phyloP scores from a whole-genome alignment of 805 yeast species.

The Priceomyces fermenticarens region DNA sequence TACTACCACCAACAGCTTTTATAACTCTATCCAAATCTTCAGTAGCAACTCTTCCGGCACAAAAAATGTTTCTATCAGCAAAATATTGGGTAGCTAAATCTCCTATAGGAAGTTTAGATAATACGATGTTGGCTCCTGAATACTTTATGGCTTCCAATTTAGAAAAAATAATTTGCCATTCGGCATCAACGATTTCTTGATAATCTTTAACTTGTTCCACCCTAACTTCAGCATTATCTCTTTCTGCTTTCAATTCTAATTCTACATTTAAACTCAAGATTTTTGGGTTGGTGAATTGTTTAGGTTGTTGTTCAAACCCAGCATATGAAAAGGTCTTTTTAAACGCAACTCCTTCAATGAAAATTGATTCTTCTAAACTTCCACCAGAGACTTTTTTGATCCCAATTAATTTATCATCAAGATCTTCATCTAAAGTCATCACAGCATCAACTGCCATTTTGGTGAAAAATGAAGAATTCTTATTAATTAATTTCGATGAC shows the following conservation, averaged over 20 bases:
- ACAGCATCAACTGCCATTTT: slow-evolving; percentile 98
- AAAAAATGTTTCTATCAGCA: slow-evolving; percentile 93
- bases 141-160: slow-evolving; percentile 79
- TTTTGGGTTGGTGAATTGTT: slow-evolving; percentile 73
- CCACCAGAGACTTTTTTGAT: slow-evolving; percentile 96
- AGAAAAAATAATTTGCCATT: slow-evolving; percentile 89
- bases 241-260: slow-evolving; percentile 94
- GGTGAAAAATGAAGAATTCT: slow-evolving; percentile 85
- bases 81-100: slow-evolving; percentile 98
- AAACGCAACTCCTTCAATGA: slow-evolving; percentile 93
- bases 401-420: slow-evolving; percentile 89
- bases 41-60: slow-evolving; percentile 90
- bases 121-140: slow-evolving; percentile 88
- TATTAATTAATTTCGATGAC: slow-evolving; percentile 90
- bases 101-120: slow-evolving; percentile 94
- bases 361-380: slow-evolving; percentile 87
- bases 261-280: slow-evolving; percentile 86
- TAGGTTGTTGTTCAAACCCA: slow-evolving; percentile 98
- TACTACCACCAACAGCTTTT: slow-evolving; percentile 88
- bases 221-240: slow-evolving; percentile 97
- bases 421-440: slow-evolving; percentile 74
- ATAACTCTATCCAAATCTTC: slow-evolving; percentile 93
- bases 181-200: slow-evolving; percentile 98
- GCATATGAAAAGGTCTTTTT: slow-evolving; percentile 97
- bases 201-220: slow-evolving; percentile 91